phyloP scores from a whole-genome alignment of 2,329 filamentous ascomycete species.

The Teratosphaeria gauchensis region DNA sequence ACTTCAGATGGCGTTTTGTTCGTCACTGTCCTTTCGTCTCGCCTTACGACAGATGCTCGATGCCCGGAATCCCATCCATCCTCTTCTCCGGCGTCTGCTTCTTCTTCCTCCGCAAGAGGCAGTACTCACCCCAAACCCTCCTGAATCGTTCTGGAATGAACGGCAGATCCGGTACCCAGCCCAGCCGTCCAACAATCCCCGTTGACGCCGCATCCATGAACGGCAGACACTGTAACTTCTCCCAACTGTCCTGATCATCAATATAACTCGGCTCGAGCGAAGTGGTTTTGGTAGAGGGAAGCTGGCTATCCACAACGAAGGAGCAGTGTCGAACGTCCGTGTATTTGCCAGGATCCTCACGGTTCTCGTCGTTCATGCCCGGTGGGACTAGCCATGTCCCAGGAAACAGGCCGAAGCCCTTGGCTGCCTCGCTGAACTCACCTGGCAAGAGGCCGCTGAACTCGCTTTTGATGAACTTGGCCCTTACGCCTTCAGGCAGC shows the following conservation, averaged over 20 bases:
- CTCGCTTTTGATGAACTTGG: constrained; percentile 84
- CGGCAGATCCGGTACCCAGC: constrained; percentile 69
- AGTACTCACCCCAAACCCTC: constrained; percentile 81
- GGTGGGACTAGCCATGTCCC: constrained; percentile 74
- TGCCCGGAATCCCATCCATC: constrained; percentile 1
- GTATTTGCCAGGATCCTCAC: constrained; percentile 83
- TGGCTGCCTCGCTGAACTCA: constrained; percentile 65
- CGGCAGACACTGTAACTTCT: constrained; percentile 60
- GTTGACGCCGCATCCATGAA: constrained; percentile 78
- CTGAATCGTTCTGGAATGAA: constrained; percentile 60
- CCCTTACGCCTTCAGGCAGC: constrained; percentile 69
- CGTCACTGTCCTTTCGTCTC: not conserved
- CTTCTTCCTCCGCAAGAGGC: constrained; percentile 57
- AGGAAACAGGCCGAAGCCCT: constrained; percentile 58
- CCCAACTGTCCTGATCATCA: constrained; percentile 65
- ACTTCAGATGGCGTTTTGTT: too few species aligned
- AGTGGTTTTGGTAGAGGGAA: constrained; percentile 51
- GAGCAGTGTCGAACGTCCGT: constrained; percentile 63
- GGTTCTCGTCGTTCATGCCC: constrained; percentile 87
- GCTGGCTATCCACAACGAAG: constrained; percentile 82
- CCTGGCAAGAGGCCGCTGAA: constrained; percentile 84
- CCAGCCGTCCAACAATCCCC: constrained; percentile 59
- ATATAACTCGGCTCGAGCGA: constrained; percentile 72
- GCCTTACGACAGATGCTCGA: constrained; percentile 4
- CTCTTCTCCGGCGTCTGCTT: constrained; percentile 1